Base-by-base conservation (phyloP, 2,329 filamentous ascomycete genomes). In the Penicillium hesseltinei region DNA sequence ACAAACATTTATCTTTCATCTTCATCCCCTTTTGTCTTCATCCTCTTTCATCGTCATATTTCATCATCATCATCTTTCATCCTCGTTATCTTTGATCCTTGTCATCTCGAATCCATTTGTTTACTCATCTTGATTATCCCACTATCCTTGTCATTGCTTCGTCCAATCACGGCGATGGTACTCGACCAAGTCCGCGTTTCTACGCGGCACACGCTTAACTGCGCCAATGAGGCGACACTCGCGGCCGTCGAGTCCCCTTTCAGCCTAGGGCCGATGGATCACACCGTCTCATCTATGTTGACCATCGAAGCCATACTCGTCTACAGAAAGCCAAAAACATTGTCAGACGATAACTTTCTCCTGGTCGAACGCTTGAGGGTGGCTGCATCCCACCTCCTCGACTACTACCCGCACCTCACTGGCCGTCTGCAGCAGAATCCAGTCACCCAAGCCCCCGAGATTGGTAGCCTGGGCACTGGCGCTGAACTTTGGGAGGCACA, bases 381-480 rank as follows among this genome's bases (percentile, higher is more conserved):
- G 25, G 53, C 53, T 21, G 23, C 15, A 8, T 44, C 38, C 2
- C 45, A 51, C 33, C 46, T 55, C 3, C 39, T 55, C 13, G 53
- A 55, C 23, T 43, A 55, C n/a, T 55, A 55, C 17, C 53, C 53
- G 5, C 53, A 55, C n/a, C 36, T 55, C 19, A 55, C 53, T n/a
- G 53, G 53, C 4, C 53, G 53, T 29, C 46, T 55, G 6, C 46
- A 51, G 31, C 17, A 19, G 6, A 42, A 55, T 15, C 4, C 46
- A 17, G 10, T 13, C 11, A 43, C 17, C 19, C 38, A 33, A 38
- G 46, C 39, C 19, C 10, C 46, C 2, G 36, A 55, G 10, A 51
- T 55, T 15, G 29, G 17, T 17, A 40, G 9, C 4, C n/a, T 55
- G 17, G 53, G 38, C 10, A n/a, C 29, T 44, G 53, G 53, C 1